A percentile compares a stretch with the other conserved stretches of the same genome.
Conservation (phyloP, 441 rosid species). For the Erysimum cheiri region DNA sequence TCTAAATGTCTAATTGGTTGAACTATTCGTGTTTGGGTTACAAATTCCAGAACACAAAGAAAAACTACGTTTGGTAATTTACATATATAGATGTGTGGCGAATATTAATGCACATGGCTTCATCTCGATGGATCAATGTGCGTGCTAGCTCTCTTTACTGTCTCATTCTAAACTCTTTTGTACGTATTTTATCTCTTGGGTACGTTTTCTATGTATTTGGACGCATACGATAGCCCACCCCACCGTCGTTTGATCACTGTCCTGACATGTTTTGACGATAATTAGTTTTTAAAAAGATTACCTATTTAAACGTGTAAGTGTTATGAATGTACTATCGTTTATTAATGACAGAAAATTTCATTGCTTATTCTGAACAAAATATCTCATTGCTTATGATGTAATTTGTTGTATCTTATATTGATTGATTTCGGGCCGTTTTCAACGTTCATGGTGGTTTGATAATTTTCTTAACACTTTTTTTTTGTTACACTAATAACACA, state of each 20-base stretch:
- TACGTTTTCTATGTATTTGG: slow-evolving; percentile 18
- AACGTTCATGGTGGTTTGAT: not conserved
- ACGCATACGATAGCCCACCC: not conserved
- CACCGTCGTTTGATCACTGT: slow-evolving; percentile 1
- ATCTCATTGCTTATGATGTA: too few species aligned
- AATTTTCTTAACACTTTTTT: not conserved
- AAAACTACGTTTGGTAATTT: not conserved
- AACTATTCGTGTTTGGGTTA: not conserved
- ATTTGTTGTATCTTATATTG: too few species aligned
- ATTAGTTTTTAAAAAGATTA: not conserved
- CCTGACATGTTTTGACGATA: not conserved
- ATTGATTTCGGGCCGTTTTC: too few species aligned
- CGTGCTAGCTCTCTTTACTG: not conserved
- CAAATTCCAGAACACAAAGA: not conserved
- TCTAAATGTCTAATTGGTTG: not conserved
- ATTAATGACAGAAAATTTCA: not conserved
- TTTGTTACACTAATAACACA: not conserved
- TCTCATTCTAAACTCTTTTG: slow-evolving; percentile 6
- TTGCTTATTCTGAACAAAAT: too few species aligned
- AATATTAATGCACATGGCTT: slow-evolving; percentile 10
- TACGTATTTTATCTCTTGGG: not conserved
- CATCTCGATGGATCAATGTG: slow-evolving; percentile 4
- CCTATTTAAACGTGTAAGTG: not conserved
- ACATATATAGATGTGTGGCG: slow-evolving; percentile 20
- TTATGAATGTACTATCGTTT: not conserved